Evolutionary conservation across 371 early-diverging fungal genomes (phyloP).

Genomic region (Mortierella sp.): DNA sequence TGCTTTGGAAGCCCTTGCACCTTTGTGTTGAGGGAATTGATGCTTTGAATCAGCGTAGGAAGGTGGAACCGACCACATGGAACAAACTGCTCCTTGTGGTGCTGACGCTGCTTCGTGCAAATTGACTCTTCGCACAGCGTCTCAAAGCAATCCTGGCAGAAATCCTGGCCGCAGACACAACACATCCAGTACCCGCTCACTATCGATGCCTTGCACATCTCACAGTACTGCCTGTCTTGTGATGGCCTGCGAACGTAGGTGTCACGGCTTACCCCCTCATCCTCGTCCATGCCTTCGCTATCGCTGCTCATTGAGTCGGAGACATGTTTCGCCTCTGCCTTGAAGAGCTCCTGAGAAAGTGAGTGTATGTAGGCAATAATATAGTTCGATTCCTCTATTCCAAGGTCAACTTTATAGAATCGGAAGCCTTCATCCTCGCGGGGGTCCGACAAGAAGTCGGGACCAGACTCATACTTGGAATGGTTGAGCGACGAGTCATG

Average conservation of each 20-base stretch:
- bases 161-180: slow-evolving; percentile 64
- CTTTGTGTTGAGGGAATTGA: slow-evolving; percentile 22
- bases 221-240: slow-evolving; percentile 62
- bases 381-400: neutral
- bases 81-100: slow-evolving; percentile 59
- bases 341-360: neutral
- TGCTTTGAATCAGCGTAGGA: slow-evolving; percentile 22
- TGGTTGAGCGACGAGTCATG: neutral
- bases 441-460: slow-evolving; percentile 11
- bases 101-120: slow-evolving; percentile 33
- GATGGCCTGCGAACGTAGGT: slow-evolving; percentile 16
- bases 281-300: neutral
- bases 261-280: neutral
- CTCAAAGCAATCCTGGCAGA: slow-evolving; percentile 68
- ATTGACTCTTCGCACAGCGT: neutral
- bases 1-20: neutral
- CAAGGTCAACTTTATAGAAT: slow-evolving; percentile 6
- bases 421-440: neutral
- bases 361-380: slow-evolving; percentile 2
- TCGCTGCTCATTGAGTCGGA: neutral
- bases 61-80: slow-evolving; percentile 33
- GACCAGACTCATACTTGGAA: neutral
- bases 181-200: slow-evolving; percentile 68
- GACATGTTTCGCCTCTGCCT: slow-evolving; percentile 4
- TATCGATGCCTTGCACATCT: slow-evolving; percentile 63